Percentiles rank a stretch among this genome's conserved stretches.
These are phyloP conservation scores for Yamadazyma friedrichii DNA, from an alignment of 1,139 yeast genomes.

Conservation along the genomic window DNA sequence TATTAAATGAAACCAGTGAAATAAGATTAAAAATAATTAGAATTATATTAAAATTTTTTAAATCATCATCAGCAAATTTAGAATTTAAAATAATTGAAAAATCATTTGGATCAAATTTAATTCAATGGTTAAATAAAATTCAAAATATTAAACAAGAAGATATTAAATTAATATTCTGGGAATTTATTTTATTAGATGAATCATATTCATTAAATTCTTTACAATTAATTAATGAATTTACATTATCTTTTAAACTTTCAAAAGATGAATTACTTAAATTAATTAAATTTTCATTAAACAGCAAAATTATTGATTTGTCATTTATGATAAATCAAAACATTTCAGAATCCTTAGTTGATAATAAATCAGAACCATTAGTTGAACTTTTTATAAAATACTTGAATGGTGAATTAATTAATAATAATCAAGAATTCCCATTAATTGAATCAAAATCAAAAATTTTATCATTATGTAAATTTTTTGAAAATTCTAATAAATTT, in stretches of 20 bases:
- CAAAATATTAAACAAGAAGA: conserved; percentile 30
- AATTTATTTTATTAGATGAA: conserved; percentile 36
- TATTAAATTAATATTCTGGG: conserved; percentile 37
- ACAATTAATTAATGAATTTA: conserved; percentile 35
- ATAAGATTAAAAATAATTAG: conserved; percentile 34
- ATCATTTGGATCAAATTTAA: conserved; percentile 38
- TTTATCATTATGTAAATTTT: conserved; percentile 42
- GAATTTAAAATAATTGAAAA: conserved; percentile 36
- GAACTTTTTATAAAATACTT: conserved; percentile 33
- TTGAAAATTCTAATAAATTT: conserved; percentile 27
- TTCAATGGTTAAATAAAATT: conserved; percentile 31
- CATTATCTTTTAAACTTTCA: conserved; percentile 24
- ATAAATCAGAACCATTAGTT: conserved; percentile 24
- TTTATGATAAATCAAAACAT: conserved; percentile 45
- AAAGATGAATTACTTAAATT: conserved; percentile 33
- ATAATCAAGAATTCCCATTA: conserved; percentile 24
- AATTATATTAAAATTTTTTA: conserved; percentile 32
- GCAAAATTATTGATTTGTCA: conserved; percentile 45
- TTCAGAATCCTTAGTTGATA: conserved; percentile 28
- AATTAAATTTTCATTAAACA: conserved; percentile 36
- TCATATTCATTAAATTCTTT: conserved; percentile 31
- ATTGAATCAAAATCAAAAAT: conserved; percentile 34
- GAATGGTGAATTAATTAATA: conserved; percentile 30
- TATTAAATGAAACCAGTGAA: conserved; percentile 34
- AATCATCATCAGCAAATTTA: conserved; percentile 26